Conservation (phyloP, 768 basidiomycete genomes). For the Kwoniella pini region DNA sequence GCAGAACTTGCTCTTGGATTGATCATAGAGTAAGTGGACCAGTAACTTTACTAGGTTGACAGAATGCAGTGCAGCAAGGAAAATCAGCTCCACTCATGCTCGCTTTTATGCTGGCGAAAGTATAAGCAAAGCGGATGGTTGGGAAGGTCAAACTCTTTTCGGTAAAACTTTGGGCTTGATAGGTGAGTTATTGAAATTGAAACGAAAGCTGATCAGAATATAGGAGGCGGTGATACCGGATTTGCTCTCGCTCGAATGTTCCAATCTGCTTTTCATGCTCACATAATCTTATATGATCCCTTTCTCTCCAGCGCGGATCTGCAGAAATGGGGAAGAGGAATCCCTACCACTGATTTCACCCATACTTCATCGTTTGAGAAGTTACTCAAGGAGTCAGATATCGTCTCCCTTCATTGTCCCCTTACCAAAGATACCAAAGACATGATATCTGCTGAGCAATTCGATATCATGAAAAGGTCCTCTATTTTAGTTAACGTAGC, state of each 20-base stretch:
- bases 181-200: conserved; percentile 34
- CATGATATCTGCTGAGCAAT: conserved; percentile 41
- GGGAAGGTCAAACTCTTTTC: conserved; percentile 26
- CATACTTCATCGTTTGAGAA: conserved; percentile 34
- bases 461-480: conserved; percentile 43
- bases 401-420: conserved; percentile 54
- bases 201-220: conserved; percentile 8
- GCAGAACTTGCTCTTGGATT: conserved; percentile 43
- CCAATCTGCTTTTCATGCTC: conserved; percentile 44
- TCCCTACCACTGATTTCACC: conserved; percentile 2
- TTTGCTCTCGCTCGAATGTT: conserved; percentile 48
- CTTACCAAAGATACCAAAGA: conserved; percentile 41
- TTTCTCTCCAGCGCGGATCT: conserved; percentile 31
- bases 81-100: conserved; percentile 21
- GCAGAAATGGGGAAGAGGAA: conserved; percentile 28
- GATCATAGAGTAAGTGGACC: conserved; percentile 33
- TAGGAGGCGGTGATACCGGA: conserved; percentile 45
- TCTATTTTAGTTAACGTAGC: conserved; percentile 54
- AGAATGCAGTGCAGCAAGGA: conserved; percentile 25
- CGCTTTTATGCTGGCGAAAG: conserved; percentile 15
- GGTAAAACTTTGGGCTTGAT: conserved; percentile 54
- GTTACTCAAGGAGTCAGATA: conserved; percentile 44
- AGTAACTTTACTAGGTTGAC: conserved; percentile 22
- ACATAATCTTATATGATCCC: conserved; percentile 49
- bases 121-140: conserved; percentile 22